Conservation (phyloP, 805 yeast species). For the Blastobotrys peoriensis region DNA sequence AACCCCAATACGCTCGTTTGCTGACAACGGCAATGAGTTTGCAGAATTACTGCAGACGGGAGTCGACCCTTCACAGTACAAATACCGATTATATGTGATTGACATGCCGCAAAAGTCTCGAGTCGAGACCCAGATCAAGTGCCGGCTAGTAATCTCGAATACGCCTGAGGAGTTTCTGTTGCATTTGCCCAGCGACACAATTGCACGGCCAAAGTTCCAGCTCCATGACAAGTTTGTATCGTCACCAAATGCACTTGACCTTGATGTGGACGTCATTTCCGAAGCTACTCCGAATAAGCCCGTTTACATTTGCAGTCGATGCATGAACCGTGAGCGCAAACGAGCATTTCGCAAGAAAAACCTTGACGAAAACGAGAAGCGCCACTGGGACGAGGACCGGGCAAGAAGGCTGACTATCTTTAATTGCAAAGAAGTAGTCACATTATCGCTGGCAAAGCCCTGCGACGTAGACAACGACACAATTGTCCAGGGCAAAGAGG, state of each 20-base stretch:
- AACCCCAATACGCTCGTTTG: neutral
- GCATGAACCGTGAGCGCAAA: slow-evolving; percentile 88
- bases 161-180: slow-evolving; percentile 68
- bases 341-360: slow-evolving; percentile 89
- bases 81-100: slow-evolving; percentile 15
- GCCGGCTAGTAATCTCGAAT: slow-evolving; percentile 62
- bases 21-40: neutral
- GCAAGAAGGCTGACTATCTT: slow-evolving; percentile 80
- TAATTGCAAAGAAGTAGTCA: slow-evolving; percentile 82
- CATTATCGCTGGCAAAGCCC: slow-evolving; percentile 35
- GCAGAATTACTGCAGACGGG: neutral
- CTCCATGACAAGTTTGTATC: slow-evolving; percentile 34
- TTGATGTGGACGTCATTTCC: slow-evolving; percentile 76
- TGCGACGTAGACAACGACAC: slow-evolving; percentile 12
- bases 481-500: slow-evolving; percentile 28
- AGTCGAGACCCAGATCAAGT: slow-evolving; percentile 92
- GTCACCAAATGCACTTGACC: slow-evolving; percentile 28
- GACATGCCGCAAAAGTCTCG: slow-evolving; percentile 77
- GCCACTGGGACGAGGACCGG: slow-evolving; percentile 70
- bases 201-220: slow-evolving; percentile 80
- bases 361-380: slow-evolving; percentile 62
- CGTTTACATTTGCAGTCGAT: slow-evolving; percentile 78
- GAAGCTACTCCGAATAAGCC: slow-evolving; percentile 36
- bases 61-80: slow-evolving; percentile 6
- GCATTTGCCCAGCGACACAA: slow-evolving; percentile 80